phyloP scores from a whole-genome alignment of 306 rosid species.

The Quercus robur region DNA sequence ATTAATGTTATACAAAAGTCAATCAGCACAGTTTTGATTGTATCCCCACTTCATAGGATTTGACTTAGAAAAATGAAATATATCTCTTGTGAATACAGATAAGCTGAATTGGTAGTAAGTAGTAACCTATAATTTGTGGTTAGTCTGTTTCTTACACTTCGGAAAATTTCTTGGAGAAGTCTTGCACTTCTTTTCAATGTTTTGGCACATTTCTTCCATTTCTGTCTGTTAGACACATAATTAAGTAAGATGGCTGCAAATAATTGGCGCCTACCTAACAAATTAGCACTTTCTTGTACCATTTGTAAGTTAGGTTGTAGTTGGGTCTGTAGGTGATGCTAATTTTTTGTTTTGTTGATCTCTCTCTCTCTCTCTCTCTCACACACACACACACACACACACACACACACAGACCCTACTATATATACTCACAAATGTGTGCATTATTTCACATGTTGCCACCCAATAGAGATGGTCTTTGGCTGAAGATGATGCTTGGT shows the following conservation, averaged over 20 bases:
- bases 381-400: neutral
- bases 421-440: neutral
- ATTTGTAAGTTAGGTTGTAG: neutral
- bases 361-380: neutral
- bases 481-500: slow-evolving; percentile 2
- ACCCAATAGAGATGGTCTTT: neutral
- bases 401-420: neutral
- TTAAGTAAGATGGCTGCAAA: neutral
- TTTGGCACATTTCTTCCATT: neutral
- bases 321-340: neutral
- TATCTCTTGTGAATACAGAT: neutral
- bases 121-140: neutral
- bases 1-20: neutral
- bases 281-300: neutral
- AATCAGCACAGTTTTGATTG: neutral
- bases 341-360: neutral
- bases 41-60: neutral
- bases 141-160: neutral
- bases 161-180: neutral
- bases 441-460: neutral
- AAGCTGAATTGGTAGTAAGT: neutral
- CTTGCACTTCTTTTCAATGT: neutral
- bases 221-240: neutral
- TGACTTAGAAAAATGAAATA: neutral
- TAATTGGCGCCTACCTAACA: neutral